Evolutionary conservation across 75 land plant genomes (phyloP), one percentile per base, ranked within the genome.

Genomic region (Cunninghamia lanceolata): DNA sequence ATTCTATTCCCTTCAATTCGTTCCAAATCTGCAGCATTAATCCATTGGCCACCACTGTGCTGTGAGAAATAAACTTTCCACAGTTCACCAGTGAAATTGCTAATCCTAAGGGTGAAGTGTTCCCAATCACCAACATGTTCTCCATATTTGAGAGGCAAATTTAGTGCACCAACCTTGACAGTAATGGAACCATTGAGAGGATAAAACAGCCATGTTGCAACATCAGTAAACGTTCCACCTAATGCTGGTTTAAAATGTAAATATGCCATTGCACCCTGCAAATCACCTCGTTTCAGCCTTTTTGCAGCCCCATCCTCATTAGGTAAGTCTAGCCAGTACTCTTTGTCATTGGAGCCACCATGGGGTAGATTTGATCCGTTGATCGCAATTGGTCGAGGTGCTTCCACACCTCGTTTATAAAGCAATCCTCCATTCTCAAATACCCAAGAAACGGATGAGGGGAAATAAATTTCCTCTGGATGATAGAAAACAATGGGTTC

Each of bases 91-190:
- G 87, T 90, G 77, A 90, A 88, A 87, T 90, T 90, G 52, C 83
- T 82, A 9, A 90, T 63, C 19, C 91, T 70, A n/a, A 90, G 90
- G n/a, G 90, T 90, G 40, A 89, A 85, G 66, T 90, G 91, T 76
- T 90, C 91, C 90, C 91, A 90, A 75, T 90, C 91, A 25, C 76
- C 70, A n/a, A 90, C 85, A 83, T 86, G 91, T 17, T 88, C 87
- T 35, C 91, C 90, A 46, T 86, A 39, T 35, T 83, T 86, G 13
- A 90, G 87, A 42, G 82, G 79, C n/a, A 90, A 38, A 52, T 85
- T 85, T 3, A 90, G 35, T 28, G 83, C 46, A 45, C 84, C 90
- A 25, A 90, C 77, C 54, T 88, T 90, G 16, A 86, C 85, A 71
- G 87, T 88, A 10, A 80, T 83, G 39, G 90, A 75, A 39, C 91